Percentiles rank a stretch among this genome's conserved stretches.
Evolutionary conservation across 2,329 filamentous ascomycete genomes (phyloP).

Genomic region (Lachnellula suecica): DNA sequence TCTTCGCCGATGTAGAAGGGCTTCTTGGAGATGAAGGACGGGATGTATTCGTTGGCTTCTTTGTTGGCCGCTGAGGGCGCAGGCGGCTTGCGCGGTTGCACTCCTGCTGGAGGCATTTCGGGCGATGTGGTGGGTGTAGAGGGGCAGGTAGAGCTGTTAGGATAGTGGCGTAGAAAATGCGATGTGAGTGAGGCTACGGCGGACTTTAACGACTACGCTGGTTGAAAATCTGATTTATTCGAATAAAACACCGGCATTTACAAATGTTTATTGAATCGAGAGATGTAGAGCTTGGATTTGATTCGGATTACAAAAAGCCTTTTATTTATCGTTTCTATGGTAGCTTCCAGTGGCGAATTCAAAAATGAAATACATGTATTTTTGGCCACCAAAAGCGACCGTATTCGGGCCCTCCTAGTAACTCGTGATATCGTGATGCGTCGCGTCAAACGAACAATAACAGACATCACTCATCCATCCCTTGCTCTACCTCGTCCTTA

Average conservation of each 20-base stretch:
- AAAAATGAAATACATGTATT: neutral
- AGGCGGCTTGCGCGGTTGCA: conserved; percentile 32
- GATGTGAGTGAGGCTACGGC: neutral
- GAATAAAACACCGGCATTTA: too few relatives aligned
- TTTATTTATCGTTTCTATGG: neutral
- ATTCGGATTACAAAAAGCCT: too few relatives aligned
- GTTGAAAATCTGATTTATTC: neutral
- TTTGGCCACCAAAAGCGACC: neutral
- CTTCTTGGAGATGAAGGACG: conserved; percentile 95
- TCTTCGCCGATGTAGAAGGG: conserved; percentile 91
- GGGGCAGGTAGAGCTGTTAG: neutral
- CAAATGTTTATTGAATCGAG: too few relatives aligned
- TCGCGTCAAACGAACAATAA: conserved; percentile 11
- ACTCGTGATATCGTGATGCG: conserved; percentile 13
- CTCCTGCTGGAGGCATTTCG: conserved; percentile 40
- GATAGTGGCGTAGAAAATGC: neutral
- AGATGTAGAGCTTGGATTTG: too few relatives aligned
- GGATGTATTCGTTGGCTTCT: conserved; percentile 98
- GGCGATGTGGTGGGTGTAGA: neutral
- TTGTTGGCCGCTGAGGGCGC: conserved; percentile 55
- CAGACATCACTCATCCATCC: neutral
- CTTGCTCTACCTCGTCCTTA: neutral
- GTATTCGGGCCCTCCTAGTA: neutral
- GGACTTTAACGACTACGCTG: neutral
- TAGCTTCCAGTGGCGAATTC: neutral